Base-by-base conservation (phyloP, 345 rosid genomes). In the Citrus unshiu region DNA sequence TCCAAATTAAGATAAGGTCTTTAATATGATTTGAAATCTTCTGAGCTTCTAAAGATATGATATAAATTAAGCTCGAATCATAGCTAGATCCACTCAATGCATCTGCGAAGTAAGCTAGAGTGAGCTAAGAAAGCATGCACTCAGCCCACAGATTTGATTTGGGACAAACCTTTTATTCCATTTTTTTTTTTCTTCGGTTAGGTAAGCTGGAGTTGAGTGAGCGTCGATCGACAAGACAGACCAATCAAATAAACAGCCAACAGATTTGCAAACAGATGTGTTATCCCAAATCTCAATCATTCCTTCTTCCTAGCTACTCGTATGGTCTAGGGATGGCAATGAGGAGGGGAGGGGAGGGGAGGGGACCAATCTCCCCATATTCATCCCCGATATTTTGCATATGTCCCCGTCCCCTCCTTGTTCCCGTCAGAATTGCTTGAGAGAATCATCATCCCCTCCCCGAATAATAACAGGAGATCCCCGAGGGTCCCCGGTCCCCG, bases 181-280 rank as follows among this genome's bases (percentile, higher is more conserved):
- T 16, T 16, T 4, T 18, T 54, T 4, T 5, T 16, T 5, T 10
- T 12, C 29, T n/a, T 69, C 49, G 1, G 29, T 68, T 51, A 54
- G 68, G 25, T 40, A 61, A 27, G 39, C 14, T 37, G 67, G 73
- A 34, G 7, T 22, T 12, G 24, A 12, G 39, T 16, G 30, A 46
- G 24, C 8, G 0, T 49, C 8, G 2, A 6, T 49, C 8, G 7
- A 6, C 0, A 68, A 37, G 67, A 65, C 6, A 32, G 27, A 19
- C 13, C 25, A 57, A 6, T 14, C 16, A 27, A 68, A 9, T 43
- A 37, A 56, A 64, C 19, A 30, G 80, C 62, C 70, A 46, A 60
- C 75, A 57, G 80, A 70, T 70, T 70, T 61, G 62, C 61, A 70
- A 70, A 46, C 62, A 10, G 7, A 13, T 68, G 22, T 46, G 13